Base-by-base conservation (phyloP, 257 asterid species). In the Plantago elongata region DNA sequence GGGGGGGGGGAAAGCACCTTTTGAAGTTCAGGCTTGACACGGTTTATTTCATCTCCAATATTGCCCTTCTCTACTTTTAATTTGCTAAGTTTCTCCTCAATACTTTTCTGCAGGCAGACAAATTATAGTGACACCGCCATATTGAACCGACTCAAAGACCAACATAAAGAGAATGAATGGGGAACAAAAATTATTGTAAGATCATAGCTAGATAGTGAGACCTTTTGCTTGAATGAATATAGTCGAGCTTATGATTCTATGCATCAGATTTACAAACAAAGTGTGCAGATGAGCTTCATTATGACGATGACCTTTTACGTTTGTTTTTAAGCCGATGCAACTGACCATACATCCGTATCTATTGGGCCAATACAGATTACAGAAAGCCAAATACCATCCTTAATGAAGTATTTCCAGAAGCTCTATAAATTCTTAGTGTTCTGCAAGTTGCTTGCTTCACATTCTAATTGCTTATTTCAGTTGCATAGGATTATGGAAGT, bases 31-130 rank as follows among this genome's bases (percentile, higher is more conserved):
- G 97, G 99, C 69, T 50, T 74, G 60, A 89, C 64, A 59, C 85
- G 96, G 67, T 45, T 77, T 62, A 93, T 84, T 78, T 89, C 96
- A 66, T 77, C 79, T 66, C 63, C 88, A 70, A 93, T 85, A 71
- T 69, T 86, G 63, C 72, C 79, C 80, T 85, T 84, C 80, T 93
- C 99, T 60, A 72, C 83, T 65, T 87, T 85, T 73, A 89, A 72
- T 61, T 84, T 87, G 63, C 73, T 71, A 74, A 93, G 94, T 63
- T 93, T 93, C 66, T 89, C 99, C 68, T 82, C 89, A 9, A 87
- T 89, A 75, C 97, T 89, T 79, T 75, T 87, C 99, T 93, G 96
- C 74, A 77, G 54, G 40, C 60, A 68, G 59, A 71, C 45, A 34
- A 60, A 48, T 65, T n/a, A 52, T 62, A 63, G 63, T 48, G 57